phyloP scores from a whole-genome alignment of 139 green algal genomes.

The Pseudopediastrum boryanum region DNA sequence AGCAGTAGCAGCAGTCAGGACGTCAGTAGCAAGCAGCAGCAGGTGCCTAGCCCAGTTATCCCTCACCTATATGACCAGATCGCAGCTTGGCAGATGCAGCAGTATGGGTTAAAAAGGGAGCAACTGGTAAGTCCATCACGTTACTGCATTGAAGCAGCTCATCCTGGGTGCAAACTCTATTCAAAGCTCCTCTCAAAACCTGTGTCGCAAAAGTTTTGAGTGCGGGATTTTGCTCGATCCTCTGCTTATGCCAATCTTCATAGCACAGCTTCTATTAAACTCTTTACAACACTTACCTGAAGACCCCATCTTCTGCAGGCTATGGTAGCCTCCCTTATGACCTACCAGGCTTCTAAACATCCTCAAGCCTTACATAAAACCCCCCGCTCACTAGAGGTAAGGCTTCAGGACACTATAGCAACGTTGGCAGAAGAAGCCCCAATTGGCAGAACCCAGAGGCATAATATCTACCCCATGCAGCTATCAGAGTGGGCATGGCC shows the following conservation, averaged over 20 bases:
- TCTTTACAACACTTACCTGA: no score
- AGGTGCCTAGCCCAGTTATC: slow-evolving; percentile 22
- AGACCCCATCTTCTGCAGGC: no score
- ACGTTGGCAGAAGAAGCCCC: no score
- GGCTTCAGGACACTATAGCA: no score
- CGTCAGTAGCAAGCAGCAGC: not conserved
- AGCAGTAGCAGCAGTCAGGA: not conserved
- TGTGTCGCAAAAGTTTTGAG: no score
- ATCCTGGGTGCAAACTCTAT: no score
- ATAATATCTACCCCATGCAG: no score
- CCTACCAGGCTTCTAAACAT: slow-evolving; percentile 27
- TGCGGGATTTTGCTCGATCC: no score
- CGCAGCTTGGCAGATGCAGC: slow-evolving; percentile 38
- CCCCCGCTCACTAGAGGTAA: slow-evolving; percentile 16
- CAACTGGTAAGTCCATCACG: slow-evolving; percentile 37
- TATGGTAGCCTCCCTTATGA: slow-evolving; percentile 37
- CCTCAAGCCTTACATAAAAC: slow-evolving; percentile 14
- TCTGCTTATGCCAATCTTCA: not conserved
- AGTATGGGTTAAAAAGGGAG: slow-evolving; percentile 26
- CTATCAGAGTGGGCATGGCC: no score
- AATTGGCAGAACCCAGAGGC: no score
- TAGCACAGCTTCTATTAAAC: no score
- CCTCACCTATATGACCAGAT: slow-evolving; percentile 36
- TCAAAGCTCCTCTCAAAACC: no score
- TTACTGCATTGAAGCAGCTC: not conserved